Evolutionary conservation across 805 yeast species (phyloP).

Genomic region (Zygosaccharomyces siamensis): DNA sequence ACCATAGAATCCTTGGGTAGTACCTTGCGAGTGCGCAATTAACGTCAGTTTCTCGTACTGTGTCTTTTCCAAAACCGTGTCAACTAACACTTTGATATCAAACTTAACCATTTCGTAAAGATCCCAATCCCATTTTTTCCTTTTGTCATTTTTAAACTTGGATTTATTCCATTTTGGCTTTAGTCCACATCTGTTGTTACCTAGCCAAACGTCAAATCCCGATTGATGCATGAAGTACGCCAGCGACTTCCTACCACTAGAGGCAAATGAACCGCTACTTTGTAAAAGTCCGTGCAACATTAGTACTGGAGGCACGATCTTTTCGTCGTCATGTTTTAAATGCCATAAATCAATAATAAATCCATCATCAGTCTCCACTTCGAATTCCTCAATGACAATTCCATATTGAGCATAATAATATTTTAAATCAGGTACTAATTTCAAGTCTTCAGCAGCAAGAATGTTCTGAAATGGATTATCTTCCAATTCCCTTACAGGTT

Average conservation of each 20-base stretch:
- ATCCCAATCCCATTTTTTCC: slow-evolving; percentile 88
- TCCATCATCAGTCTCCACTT: slow-evolving; percentile 74
- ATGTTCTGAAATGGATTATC: slow-evolving; percentile 30
- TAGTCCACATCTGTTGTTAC: slow-evolving; percentile 87
- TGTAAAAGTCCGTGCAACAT: slow-evolving; percentile 84
- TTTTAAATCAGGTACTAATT: slow-evolving; percentile 49
- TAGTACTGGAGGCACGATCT: slow-evolving; percentile 55
- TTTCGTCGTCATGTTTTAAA: slow-evolving; percentile 18
- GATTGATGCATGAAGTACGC: slow-evolving; percentile 50
- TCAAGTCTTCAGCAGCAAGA: slow-evolving; percentile 26
- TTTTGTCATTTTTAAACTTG: slow-evolving; percentile 34
- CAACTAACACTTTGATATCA: slow-evolving; percentile 72
- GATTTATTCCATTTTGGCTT: slow-evolving; percentile 53
- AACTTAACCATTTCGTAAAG: slow-evolving; percentile 71
- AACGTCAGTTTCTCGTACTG: slow-evolving; percentile 47
- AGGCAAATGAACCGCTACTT: slow-evolving; percentile 78
- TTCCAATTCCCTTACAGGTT: slow-evolving; percentile 9
- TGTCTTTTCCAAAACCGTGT: slow-evolving; percentile 46
- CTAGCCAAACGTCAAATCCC: slow-evolving; percentile 87
- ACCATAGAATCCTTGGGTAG: slow-evolving; percentile 75
- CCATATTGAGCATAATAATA: slow-evolving; percentile 66
- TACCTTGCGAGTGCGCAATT: slow-evolving; percentile 90
- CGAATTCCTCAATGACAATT: slow-evolving; percentile 53
- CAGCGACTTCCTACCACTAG: slow-evolving; percentile 75
- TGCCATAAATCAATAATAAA: slow-evolving; percentile 64